Base-by-base conservation (phyloP, 2,329 filamentous ascomycete genomes). In the Ophiocordyceps sinensis region DNA sequence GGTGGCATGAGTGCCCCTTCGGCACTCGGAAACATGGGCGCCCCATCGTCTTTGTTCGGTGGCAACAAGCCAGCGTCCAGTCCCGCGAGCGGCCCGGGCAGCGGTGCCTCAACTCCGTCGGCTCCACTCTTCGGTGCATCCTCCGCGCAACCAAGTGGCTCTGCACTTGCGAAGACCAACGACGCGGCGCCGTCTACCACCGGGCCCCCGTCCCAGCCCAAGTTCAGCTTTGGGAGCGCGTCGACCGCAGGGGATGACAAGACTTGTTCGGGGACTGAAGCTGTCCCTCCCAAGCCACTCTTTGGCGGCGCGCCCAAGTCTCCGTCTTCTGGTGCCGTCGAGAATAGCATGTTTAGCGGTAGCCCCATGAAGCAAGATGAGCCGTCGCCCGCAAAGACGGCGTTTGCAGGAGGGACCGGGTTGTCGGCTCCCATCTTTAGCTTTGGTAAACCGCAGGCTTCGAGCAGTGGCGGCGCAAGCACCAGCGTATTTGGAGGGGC, bases 301-400 rank as follows among this genome's bases (percentile, higher is more conserved):
- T 67, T 68, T 41, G 57, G 56, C 13, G 49, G 56, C 9, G 54
- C 17, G 32, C 32, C 60, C 26, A 60, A 59, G 43, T 61, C 62
- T 26, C 55, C 58, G 5, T 44, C 57, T 5, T 41, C 52, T 36
- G 49, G 54, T 7, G 40, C 51, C 31, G 39, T 53, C 17, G 40
- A 50, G 5, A 49, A 44, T 41, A 50, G 57, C 17, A 43, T 61
- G 44, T 68, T 71, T 48, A 59, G 56, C 38, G 61, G 61, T 28
- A 65, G 63, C 40, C 61, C 60, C 14, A 63, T 69, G 51, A 66
- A 67, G 46, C 61, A 70, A 43, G 61, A 66, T 43, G 58, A 53
- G 6, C 52, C 57, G 7, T 62, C 61, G 3, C 57, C 59, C 12
- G 59, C 56, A 9, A 64, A 64, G 54, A 61, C 56, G 43, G 42